Conservation (phyloP, 2,329 filamentous ascomycete species). For the Aspergillus floridensis region DNA sequence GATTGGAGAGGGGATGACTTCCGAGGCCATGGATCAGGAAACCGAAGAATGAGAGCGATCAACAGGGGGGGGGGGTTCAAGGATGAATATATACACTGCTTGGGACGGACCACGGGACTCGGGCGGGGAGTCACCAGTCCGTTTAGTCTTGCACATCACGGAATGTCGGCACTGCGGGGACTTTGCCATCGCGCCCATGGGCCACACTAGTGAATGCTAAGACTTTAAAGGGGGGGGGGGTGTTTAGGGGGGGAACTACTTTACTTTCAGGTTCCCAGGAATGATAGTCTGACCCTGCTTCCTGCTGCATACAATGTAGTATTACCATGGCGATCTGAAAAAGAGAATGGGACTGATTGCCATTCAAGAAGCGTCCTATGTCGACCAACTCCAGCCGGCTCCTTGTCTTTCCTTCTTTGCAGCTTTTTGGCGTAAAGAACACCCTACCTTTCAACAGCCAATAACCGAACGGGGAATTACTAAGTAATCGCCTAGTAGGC, state of each 20-base stretch:
- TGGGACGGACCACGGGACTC: neutral
- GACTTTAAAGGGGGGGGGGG: neutral
- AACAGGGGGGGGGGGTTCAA: neutral
- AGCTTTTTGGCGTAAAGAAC: no score
- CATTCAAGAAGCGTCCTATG: no score
- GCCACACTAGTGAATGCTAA: neutral
- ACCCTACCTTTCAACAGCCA: no score
- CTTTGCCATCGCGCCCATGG: neutral
- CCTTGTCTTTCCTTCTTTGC: no score
- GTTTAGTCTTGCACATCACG: neutral
- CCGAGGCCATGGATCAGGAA: neutral
- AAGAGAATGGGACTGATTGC: no score
- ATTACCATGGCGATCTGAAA: no score
- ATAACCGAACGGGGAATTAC: no score
- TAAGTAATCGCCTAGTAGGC: no score
- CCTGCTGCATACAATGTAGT: neutral
- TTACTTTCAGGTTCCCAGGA: neutral
- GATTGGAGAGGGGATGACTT: neutral
- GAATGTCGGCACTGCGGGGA: neutral
- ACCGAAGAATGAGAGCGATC: no score
- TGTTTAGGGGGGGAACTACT: neutral
- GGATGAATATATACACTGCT: constrained; percentile 10
- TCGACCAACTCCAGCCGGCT: no score
- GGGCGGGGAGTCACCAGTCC: neutral
- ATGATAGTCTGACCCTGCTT: neutral